Conservation (phyloP, 345 rosid species). For the Hibiscus syriacus region DNA sequence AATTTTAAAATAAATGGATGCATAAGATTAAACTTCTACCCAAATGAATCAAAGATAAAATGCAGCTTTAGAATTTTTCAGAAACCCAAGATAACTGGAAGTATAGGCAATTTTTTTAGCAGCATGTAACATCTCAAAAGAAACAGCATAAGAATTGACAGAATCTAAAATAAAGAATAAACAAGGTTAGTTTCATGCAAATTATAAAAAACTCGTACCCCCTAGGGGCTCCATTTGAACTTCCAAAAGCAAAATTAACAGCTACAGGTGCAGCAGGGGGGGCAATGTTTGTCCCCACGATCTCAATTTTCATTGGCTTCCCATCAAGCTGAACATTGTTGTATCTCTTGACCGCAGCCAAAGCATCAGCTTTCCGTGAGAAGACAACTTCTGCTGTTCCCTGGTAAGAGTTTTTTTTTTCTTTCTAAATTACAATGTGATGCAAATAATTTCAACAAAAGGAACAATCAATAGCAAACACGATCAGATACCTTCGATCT, state of each 20-base stretch:
- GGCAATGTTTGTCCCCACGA: slow-evolving; percentile 61
- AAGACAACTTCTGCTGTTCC: slow-evolving; percentile 93
- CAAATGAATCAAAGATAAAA: too few species aligned
- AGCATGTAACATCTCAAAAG: neutral
- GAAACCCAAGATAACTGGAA: neutral
- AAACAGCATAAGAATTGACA: neutral
- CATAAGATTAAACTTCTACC: neutral
- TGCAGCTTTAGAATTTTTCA: too few species aligned
- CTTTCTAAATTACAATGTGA: slow-evolving; percentile 36
- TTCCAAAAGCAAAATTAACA: slow-evolving; percentile 32
- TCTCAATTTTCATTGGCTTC: slow-evolving; percentile 92
- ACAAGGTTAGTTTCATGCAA: too few species aligned
- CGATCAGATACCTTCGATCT: slow-evolving; percentile 82
- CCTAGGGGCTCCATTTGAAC: slow-evolving; percentile 42
- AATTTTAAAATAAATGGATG: neutral
- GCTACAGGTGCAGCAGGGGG: slow-evolving; percentile 40
- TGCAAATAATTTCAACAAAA: slow-evolving; percentile 28
- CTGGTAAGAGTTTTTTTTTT: slow-evolving; percentile 38
- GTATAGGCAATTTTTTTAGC: neutral
- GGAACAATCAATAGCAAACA: slow-evolving; percentile 31
- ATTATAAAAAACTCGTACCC: slow-evolving; percentile 29
- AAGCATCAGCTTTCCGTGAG: slow-evolving; percentile 63
- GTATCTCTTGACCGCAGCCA: slow-evolving; percentile 85
- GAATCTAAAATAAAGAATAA: neutral
- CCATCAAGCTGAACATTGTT: slow-evolving; percentile 96